Base-by-base conservation (phyloP, 176 grass and related monocot species). In the Luzula sylvatica region DNA sequence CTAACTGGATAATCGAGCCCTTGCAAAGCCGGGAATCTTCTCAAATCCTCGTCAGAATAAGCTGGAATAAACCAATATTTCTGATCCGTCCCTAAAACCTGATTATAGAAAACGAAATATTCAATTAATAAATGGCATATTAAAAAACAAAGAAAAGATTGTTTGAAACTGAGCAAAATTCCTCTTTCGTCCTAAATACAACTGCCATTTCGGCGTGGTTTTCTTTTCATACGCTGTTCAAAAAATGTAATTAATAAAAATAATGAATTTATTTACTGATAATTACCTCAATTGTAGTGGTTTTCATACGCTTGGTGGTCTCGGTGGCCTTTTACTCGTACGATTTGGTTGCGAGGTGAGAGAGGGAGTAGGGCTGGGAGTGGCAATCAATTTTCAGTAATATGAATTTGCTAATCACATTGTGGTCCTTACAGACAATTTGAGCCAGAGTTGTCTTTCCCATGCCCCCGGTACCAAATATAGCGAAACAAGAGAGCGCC, bases 161-260 rank as follows among this genome's bases (percentile, higher is more conserved):
- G 20, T 1, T 35, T 51, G 38, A 72, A 98, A 83, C 90, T 98
- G 92, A 55, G 65, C 65, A 66, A 90, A 98, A 67, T 98, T 98
- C 60, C 38, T 98, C 68, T 86, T 98, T 38, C 81, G 68, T 30
- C 92, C 92, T 32, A 98, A 78, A 90, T 98, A 68, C 20, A 76
- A 90, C 38, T 77, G 89, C 92, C 92, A 98, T 38, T 70, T 83
- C 69, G 84, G 77, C 58, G 73, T 79, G 9, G 74, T 82, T 78
- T 95, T 92, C 77, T 95, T 95, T 42, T 95, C 90, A 76, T 88
- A 95, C 62, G 90, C 85, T 82, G 15, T 56, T 64, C 4, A 51
- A 19, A 48, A 61, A 17, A 22, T 42, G 17, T 15, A 67, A 49
- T 69, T 8, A 52, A 30, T 63, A 3, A 62, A 41, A 49, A 16